These are phyloP conservation scores for Serendipita sp. DNA, from an alignment of 768 basidiomycete genomes.

Conservation along the genomic window DNA sequence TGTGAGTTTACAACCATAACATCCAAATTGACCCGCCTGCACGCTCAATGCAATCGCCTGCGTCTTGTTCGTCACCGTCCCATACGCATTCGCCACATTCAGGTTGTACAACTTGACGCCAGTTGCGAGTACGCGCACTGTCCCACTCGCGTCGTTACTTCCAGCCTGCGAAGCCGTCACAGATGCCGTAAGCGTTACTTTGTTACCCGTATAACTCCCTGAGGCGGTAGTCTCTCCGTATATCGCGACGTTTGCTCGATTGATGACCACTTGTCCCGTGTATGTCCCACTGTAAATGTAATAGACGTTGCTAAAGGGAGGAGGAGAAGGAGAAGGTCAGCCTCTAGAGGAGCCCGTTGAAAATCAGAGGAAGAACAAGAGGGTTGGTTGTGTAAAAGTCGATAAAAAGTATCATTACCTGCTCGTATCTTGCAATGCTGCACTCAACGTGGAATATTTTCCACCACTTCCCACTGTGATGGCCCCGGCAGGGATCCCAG, in stretches of 20 bases:
- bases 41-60: constrained; percentile 8
- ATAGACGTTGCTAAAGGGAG: constrained; percentile 4
- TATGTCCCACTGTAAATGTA: constrained; percentile 6
- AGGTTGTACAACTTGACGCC: constrained; percentile 10
- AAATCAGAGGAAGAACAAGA: background rate
- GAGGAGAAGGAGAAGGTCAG: too few species aligned
- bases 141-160: constrained; percentile 8
- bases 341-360: too few species aligned
- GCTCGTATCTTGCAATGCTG: constrained; percentile 4
- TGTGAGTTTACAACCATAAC: constrained; percentile 6
- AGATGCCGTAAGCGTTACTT: background rate
- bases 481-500: background rate
- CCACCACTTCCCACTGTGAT: background rate
- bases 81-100: constrained; percentile 12
- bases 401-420: background rate
- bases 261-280: background rate
- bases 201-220: background rate
- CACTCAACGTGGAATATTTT: background rate
- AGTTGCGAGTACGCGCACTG: constrained; percentile 9
- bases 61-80: background rate
- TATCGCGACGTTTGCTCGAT: background rate
- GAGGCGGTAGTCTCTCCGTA: constrained; percentile 2
- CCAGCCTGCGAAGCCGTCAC: constrained; percentile 12
- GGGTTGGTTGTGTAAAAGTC: too few species aligned
- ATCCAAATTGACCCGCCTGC: background rate